A percentile compares a stretch with the other conserved stretches of the same genome.
These are phyloP conservation scores for Saccharomycopsis hybrid DNA, from an alignment of 1,139 yeast species.

Conservation along the genomic window DNA sequence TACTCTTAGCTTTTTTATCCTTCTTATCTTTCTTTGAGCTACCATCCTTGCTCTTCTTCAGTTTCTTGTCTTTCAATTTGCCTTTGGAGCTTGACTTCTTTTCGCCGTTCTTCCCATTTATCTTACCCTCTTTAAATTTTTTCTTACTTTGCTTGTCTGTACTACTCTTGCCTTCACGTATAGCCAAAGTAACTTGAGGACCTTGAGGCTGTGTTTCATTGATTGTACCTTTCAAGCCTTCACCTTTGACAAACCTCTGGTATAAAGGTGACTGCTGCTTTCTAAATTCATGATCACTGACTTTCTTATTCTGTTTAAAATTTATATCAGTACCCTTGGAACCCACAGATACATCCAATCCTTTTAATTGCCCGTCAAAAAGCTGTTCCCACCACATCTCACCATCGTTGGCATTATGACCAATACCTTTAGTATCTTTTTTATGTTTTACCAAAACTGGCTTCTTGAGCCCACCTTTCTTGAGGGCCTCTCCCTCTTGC, in stretches of 20 bases:
- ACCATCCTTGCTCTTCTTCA: conserved; percentile 27
- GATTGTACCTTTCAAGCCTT: conserved; percentile 74
- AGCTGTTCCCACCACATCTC: conserved; percentile 97
- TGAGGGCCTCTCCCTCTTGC: conserved; percentile 84
- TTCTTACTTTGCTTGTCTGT: conserved; percentile 25
- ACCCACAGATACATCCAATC: conserved; percentile 47
- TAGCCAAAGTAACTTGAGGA: conserved; percentile 15
- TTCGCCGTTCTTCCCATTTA: conserved; percentile 25
- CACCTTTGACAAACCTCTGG: conserved; percentile 72
- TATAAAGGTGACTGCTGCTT: conserved; percentile 56
- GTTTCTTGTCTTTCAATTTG: conserved; percentile 25
- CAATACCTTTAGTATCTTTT: conserved; percentile 84
- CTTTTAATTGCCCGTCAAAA: conserved; percentile 87
- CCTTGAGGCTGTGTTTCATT: conserved; percentile 25
- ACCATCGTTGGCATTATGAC: conserved; percentile 57
- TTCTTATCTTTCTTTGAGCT: conserved; percentile 25
- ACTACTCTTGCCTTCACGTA: conserved; percentile 21
- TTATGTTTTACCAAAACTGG: conserved; percentile 89
- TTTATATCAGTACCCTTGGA: conserved; percentile 30
- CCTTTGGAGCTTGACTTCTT: too few species aligned
- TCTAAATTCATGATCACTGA: conserved; percentile 40
- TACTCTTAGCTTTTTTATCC: conserved; percentile 24
- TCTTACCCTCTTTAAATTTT: conserved; percentile 25
- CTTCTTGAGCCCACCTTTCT: conserved; percentile 70
- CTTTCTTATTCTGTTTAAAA: conserved; percentile 40